Evolutionary conservation across 2,329 filamentous ascomycete genomes (phyloP).

Genomic region (Alternaria solani): DNA sequence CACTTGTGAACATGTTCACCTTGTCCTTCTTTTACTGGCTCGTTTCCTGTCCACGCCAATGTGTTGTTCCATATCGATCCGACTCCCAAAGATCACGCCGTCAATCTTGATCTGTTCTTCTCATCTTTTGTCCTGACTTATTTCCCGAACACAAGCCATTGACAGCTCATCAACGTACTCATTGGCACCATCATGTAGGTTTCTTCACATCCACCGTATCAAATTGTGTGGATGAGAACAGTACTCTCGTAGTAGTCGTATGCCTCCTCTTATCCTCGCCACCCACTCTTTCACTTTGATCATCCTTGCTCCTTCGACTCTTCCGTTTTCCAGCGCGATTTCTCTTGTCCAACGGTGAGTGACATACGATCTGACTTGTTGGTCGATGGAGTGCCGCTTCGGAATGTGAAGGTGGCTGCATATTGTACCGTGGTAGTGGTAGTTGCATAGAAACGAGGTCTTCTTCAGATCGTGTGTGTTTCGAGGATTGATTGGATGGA

Average conservation of each 20-base stretch:
- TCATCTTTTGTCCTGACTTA: background rate
- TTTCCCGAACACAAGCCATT: background rate
- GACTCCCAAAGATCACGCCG: background rate
- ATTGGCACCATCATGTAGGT: background rate
- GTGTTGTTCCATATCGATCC: background rate
- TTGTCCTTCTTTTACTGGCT: background rate
- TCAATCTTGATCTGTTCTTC: background rate
- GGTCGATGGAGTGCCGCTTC: slow-evolving; percentile 1
- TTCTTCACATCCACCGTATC: background rate
- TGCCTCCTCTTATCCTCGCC: background rate
- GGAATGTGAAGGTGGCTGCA: background rate
- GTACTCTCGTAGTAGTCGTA: background rate
- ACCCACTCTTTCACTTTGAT: background rate
- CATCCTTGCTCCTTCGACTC: background rate
- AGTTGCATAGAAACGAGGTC: slow-evolving; percentile 5
- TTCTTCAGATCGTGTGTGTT: slow-evolving; percentile 8
- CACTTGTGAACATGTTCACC: background rate
- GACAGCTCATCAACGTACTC: background rate
- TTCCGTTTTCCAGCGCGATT: background rate
- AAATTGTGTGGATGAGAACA: slow-evolving; percentile 2
- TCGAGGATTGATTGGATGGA: background rate
- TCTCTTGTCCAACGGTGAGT: slow-evolving; percentile 12
- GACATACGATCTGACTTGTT: slow-evolving; percentile 5
- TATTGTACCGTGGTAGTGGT: background rate
- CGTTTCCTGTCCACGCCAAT: background rate